These are phyloP conservation scores for Paragyromitra xinjiangensis DNA, from an alignment of 495 filamentous ascomycete genomes.

Conservation along the genomic window DNA sequence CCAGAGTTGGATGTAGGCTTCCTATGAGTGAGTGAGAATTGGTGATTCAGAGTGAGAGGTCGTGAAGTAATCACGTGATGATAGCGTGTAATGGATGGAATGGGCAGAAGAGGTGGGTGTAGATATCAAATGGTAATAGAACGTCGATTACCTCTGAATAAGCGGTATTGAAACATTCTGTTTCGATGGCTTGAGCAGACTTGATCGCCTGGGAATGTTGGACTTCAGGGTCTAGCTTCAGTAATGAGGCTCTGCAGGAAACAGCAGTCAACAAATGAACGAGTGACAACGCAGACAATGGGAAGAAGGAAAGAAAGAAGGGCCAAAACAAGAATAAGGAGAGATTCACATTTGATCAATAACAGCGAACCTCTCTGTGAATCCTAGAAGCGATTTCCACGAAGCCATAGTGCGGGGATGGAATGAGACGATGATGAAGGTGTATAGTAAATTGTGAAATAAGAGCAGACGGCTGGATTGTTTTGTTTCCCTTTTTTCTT, in stretches of 20 bases:
- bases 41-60: not conserved
- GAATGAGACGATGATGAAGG: not conserved
- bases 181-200: slow-evolving; percentile 44
- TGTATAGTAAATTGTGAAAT: not conserved
- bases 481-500: not conserved
- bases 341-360: slow-evolving; percentile 59
- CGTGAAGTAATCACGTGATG: slow-evolving; percentile 5
- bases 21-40: slow-evolving; percentile 21
- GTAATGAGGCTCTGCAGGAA: slow-evolving; percentile 53
- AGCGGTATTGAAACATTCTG: slow-evolving; percentile 37
- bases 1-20: slow-evolving; percentile 46
- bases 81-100: not conserved
- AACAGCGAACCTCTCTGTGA: slow-evolving; percentile 50
- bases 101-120: not conserved
- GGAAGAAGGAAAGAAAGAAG: slow-evolving; percentile 45
- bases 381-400: slow-evolving; percentile 48
- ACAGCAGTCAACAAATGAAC: slow-evolving; percentile 36
- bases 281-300: slow-evolving; percentile 13
- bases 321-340: not conserved
- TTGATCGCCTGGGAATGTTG: slow-evolving; percentile 42
- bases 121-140: not conserved
- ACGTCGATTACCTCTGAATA: slow-evolving; percentile 42
- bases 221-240: slow-evolving; percentile 34
- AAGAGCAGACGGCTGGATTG: not conserved
- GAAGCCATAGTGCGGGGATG: not conserved